Evolutionary conservation across 129 eudicot species (phyloP).

Genomic region (Artemisia argyi): DNA sequence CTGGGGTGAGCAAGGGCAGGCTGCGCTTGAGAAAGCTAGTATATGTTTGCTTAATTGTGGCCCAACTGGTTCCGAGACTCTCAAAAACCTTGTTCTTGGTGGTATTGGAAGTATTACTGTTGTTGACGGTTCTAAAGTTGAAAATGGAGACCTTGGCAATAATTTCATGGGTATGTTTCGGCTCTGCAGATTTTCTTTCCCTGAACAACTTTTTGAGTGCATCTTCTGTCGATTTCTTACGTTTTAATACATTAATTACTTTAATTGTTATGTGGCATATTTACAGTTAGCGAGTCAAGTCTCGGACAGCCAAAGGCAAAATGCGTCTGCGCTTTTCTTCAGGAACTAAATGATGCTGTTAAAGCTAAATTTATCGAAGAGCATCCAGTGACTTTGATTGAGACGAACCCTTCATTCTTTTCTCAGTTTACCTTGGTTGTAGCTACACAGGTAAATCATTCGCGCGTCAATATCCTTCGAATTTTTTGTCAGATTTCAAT

Average conservation of each 20-base stretch:
- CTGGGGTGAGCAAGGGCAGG: constrained; percentile 99
- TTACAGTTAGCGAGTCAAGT: constrained; percentile 73
- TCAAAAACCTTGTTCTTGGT: constrained; percentile 95
- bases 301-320: constrained; percentile 94
- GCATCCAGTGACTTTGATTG: constrained; percentile 73
- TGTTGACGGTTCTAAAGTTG: constrained; percentile 93
- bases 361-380: constrained; percentile 93
- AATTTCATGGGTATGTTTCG: constrained; percentile 76
- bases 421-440: constrained; percentile 88
- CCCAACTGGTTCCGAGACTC: constrained; percentile 93
- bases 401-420: constrained; percentile 86
- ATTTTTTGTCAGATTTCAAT: neutral
- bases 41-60: constrained; percentile 96
- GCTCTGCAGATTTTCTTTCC: neutral
- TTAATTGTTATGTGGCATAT: constrained; percentile 6
- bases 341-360: constrained; percentile 95
- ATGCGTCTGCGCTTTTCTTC: constrained; percentile 82
- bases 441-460: constrained; percentile 82
- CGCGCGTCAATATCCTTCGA: constrained; percentile 4
- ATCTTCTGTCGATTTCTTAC: neutral
- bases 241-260: constrained; percentile 9
- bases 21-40: constrained; percentile 94
- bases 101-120: constrained; percentile 95
- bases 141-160: constrained; percentile 88
- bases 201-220: neutral